Base-by-base conservation (phyloP, 2,329 filamentous ascomycete genomes). In the Fusarium sp. region DNA sequence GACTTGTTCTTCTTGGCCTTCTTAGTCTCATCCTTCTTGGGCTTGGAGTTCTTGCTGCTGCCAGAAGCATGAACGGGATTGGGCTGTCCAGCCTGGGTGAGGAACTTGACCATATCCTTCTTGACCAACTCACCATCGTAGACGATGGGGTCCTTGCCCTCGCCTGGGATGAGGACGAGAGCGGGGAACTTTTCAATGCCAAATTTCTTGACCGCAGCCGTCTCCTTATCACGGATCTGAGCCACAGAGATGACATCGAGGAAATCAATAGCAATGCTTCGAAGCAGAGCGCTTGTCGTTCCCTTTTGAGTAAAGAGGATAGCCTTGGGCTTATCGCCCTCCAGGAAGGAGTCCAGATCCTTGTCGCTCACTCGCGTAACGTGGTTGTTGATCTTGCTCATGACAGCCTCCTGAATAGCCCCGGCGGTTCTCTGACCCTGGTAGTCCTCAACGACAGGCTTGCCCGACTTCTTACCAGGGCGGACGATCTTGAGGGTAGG, bases 231-330 rank as follows among this genome's bases (percentile, higher is more conserved):
- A 53, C 93, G 87, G 51, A 97, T 84, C 76, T 98, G 94, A 9
- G 87, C 94, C 32, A 99, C 82, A 4, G 84, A 82, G 61, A 98
- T 86, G 52, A 86, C 85, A 32, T 88, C 93, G 23, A 95, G 82
- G 76, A 94, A 99, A 73, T 98, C 95, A 69, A 97, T 92, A 7
- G 95, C 93, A 49, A 98, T 76, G 58, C 92, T 88, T 75, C 90
- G 91, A 63, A 97, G 78, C 21, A 97, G 81, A 10, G 93, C 86
- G 72, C 91, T 94, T 1, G 91, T 94, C 6, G 90, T 89, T 19
- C 93, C 92, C 80, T 98, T 99, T 53, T 97, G 91, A 3, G 91
- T 96, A 77, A 99, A 98, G 4, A 99, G 80, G 31, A 99, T 87
- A 0, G 91, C 93, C 80, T 96, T 97, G 45, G 93, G 85, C 11